These are phyloP conservation scores for Wallacemonas sp. DNA, from an alignment of 208 protist genomes.

Conservation along the genomic window DNA sequence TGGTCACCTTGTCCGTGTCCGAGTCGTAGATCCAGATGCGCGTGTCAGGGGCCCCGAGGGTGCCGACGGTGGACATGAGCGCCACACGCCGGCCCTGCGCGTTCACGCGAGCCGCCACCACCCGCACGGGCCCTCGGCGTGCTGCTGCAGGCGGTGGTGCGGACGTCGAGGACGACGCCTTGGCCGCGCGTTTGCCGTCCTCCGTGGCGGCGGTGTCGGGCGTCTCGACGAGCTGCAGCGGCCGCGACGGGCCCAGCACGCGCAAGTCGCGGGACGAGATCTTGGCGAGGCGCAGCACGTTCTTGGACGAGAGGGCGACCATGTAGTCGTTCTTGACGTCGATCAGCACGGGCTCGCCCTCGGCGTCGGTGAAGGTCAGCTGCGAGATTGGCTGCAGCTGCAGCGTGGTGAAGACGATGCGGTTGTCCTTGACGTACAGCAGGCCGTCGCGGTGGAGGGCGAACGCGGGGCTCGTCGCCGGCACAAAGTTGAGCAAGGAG, in stretches of 20 bases:
- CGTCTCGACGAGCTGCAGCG: conserved; percentile 39
- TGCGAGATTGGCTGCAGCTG: conserved; percentile 78
- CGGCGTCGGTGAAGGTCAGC: conserved; percentile 84
- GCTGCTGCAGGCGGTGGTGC: neutral
- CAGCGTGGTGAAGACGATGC: conserved; percentile 79
- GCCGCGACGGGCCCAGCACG: conserved; percentile 68
- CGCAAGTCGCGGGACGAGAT: conserved; percentile 71
- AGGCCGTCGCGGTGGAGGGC: conserved; percentile 84
- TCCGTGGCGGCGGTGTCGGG: neutral
- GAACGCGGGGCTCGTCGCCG: conserved; percentile 73
- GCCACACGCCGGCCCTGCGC: conserved; percentile 81
- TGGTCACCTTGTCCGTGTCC: conserved; percentile 83
- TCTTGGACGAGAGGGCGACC: conserved; percentile 76
- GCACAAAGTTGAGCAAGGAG: conserved; percentile 70
- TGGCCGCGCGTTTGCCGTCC: neutral
- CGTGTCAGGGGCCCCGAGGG: conserved; percentile 56
- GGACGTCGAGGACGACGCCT: too few relatives aligned
- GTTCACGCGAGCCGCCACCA: conserved; percentile 72
- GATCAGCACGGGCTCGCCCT: conserved; percentile 79
- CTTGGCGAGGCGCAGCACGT: conserved; percentile 77
- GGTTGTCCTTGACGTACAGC: conserved; percentile 82
- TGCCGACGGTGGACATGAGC: conserved; percentile 54
- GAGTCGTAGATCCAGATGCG: conserved; percentile 90
- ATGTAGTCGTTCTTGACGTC: conserved; percentile 92
- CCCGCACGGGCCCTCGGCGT: conserved; percentile 33